Evolutionary conservation across 352 stramenopile species (phyloP).

Genomic region (Phytophthora palmivora): DNA sequence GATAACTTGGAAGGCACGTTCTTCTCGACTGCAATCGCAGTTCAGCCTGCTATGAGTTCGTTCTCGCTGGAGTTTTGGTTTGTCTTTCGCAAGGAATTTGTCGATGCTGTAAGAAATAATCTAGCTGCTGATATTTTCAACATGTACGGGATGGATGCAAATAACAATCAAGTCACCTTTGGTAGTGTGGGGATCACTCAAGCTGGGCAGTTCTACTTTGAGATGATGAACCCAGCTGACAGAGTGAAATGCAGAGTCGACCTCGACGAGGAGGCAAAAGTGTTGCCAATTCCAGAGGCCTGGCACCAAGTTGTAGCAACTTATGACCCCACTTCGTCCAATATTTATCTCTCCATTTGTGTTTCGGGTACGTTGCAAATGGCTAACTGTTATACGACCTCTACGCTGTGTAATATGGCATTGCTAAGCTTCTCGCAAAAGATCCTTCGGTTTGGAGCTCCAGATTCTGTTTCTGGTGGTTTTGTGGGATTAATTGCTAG

Average conservation of each 20-base stretch:
- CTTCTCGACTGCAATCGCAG: conserved; percentile 54
- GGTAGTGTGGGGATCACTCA: conserved; percentile 19
- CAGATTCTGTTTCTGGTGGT: conserved; percentile 24
- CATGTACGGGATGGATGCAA: conserved; percentile 19
- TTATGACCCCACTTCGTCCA: conserved; percentile 59
- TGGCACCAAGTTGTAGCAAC: conserved; percentile 69
- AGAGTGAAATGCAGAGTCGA: conserved; percentile 22
- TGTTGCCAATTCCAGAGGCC: conserved; percentile 14
- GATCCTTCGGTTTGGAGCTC: conserved; percentile 19
- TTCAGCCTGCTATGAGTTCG: conserved; percentile 54
- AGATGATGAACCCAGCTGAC: conserved; percentile 31
- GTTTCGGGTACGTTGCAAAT: conserved; percentile 14
- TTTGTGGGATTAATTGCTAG: conserved; percentile 51
- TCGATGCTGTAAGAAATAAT: background rate
- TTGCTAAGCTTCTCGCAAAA: conserved; percentile 52
- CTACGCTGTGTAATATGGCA: conserved; percentile 43
- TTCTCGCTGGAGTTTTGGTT: conserved; percentile 80
- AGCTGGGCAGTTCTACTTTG: conserved; percentile 35
- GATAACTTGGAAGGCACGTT: conserved; percentile 58
- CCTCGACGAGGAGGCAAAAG: conserved; percentile 4
- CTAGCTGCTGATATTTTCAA: conserved; percentile 1
- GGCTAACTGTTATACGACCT: conserved; percentile 14
- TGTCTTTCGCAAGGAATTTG: conserved; percentile 19
- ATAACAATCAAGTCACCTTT: conserved; percentile 17
- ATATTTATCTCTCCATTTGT: conserved; percentile 49